These are phyloP conservation scores for Phytophthora boehmeriae DNA, from an alignment of 352 stramenopile species.

Conservation along the genomic window DNA sequence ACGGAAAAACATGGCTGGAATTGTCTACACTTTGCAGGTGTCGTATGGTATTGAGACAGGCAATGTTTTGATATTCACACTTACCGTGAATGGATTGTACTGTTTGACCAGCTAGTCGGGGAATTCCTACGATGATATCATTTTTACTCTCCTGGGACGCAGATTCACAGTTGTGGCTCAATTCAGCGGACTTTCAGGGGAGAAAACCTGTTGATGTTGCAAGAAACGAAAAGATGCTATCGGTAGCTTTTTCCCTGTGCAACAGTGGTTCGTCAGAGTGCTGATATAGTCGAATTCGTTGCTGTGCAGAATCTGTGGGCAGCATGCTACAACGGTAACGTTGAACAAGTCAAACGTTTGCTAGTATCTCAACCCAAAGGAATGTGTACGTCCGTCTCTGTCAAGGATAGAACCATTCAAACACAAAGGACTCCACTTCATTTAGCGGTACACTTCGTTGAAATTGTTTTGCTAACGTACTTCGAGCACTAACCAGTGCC, in stretches of 20 bases:
- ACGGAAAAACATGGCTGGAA: slow-evolving; percentile 43
- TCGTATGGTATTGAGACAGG: background rate
- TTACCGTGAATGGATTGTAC: background rate
- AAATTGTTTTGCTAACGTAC: background rate
- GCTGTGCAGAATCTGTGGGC: slow-evolving; percentile 44
- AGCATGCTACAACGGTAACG: slow-evolving; percentile 41
- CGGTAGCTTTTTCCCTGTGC: slow-evolving; percentile 20
- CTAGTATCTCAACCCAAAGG: slow-evolving; percentile 17
- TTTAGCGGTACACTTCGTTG: slow-evolving; percentile 35
- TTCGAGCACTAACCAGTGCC: background rate
- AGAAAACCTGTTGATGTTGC: slow-evolving; percentile 44
- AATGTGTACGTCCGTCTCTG: slow-evolving; percentile 2
- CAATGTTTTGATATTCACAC: background rate
- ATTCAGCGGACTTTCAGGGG: slow-evolving; percentile 38
- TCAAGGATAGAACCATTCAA: slow-evolving; percentile 37
- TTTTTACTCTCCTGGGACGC: slow-evolving; percentile 65
- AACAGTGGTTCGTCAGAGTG: background rate
- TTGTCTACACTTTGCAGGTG: slow-evolving; percentile 52
- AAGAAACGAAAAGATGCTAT: slow-evolving; percentile 34
- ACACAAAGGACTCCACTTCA: slow-evolving; percentile 52
- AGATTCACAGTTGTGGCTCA: slow-evolving; percentile 33
- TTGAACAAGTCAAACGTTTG: slow-evolving; percentile 30
- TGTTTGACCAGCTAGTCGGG: slow-evolving; percentile 28
- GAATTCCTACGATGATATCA: slow-evolving; percentile 30
- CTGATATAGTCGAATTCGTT: background rate